Evolutionary conservation across 2,329 filamentous ascomycete genomes (phyloP).

Genomic region (Ophiosphaerella narmari): DNA sequence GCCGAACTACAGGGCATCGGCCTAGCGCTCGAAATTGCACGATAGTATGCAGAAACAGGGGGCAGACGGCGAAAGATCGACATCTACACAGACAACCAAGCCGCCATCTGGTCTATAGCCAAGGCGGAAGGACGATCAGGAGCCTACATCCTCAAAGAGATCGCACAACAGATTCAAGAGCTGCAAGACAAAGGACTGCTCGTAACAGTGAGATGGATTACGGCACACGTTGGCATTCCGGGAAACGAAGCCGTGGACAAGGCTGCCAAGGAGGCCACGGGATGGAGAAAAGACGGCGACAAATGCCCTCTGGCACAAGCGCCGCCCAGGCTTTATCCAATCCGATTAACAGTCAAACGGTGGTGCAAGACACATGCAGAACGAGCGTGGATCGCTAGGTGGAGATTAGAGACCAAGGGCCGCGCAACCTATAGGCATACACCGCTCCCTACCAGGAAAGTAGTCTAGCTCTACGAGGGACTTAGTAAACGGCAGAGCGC

Average conservation of each 20-base stretch:
- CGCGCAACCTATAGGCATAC: constrained; percentile 13
- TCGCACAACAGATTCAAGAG: constrained; percentile 13
- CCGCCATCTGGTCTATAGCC: constrained; percentile 14
- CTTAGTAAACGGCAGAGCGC: constrained; percentile 8
- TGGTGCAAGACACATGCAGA: constrained; percentile 11
- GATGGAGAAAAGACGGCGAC: constrained; percentile 14
- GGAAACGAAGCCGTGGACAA: constrained; percentile 10
- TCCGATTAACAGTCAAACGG: constrained; percentile 8
- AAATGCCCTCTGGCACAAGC: background rate
- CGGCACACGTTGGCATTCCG: constrained; percentile 6
- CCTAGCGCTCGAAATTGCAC: constrained; percentile 20
- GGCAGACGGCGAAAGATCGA: constrained; percentile 9
- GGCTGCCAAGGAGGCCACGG: constrained; percentile 14
- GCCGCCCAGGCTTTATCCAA: background rate
- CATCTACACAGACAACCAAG: constrained; percentile 25
- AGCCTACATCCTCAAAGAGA: constrained; percentile 20
- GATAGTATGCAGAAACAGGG: constrained; percentile 14
- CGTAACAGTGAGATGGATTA: constrained; percentile 10
- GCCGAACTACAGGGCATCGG: constrained; percentile 19
- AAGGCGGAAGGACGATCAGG: constrained; percentile 14
- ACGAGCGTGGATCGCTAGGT: constrained; percentile 6
- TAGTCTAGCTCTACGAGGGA: constrained; percentile 9
- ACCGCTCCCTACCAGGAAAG: constrained; percentile 9
- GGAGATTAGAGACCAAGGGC: constrained; percentile 10
- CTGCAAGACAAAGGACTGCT: constrained; percentile 10